Evolutionary conservation across 768 basidiomycete species (phyloP).

Genomic region (Termitomyces sp.): DNA sequence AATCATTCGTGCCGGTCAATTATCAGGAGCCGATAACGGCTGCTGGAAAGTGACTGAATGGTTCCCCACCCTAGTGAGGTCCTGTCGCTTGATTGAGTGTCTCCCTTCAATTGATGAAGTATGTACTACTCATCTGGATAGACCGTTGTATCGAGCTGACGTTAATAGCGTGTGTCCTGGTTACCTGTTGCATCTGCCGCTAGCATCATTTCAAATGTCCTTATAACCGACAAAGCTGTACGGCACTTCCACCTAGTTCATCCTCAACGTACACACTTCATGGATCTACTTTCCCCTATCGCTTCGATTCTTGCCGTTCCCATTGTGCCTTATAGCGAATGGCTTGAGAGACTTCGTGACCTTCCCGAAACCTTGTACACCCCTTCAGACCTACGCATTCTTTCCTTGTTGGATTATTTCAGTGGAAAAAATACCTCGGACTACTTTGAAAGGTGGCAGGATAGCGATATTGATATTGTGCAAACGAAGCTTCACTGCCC

Average conservation of each 20-base stretch:
- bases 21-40: conserved; percentile 31
- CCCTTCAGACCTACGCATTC: background rate
- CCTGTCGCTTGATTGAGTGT: background rate
- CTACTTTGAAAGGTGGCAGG: background rate
- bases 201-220: conserved; percentile 13
- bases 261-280: conserved; percentile 5
- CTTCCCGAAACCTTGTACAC: background rate
- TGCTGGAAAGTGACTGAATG: conserved; percentile 34
- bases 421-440: background rate
- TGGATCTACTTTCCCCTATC: background rate
- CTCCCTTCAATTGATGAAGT: background rate
- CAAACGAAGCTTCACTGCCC: background rate
- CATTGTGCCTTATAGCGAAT: background rate
- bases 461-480: conserved; percentile 2
- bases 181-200: conserved; percentile 20
- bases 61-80: conserved; percentile 28
- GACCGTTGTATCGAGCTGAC: background rate
- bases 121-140: background rate
- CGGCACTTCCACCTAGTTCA: conserved; percentile 16
- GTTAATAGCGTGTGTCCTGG: conserved; percentile 17
- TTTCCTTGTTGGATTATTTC: conserved; percentile 2
- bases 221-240: background rate
- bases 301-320: background rate
- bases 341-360: background rate
- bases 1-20: conserved; percentile 33